Percentiles rank a stretch among this genome's conserved stretches.
These are phyloP conservation scores for Annulohypoxylon stygium DNA, from an alignment of 495 filamentous ascomycete species.

Conservation along the genomic window DNA sequence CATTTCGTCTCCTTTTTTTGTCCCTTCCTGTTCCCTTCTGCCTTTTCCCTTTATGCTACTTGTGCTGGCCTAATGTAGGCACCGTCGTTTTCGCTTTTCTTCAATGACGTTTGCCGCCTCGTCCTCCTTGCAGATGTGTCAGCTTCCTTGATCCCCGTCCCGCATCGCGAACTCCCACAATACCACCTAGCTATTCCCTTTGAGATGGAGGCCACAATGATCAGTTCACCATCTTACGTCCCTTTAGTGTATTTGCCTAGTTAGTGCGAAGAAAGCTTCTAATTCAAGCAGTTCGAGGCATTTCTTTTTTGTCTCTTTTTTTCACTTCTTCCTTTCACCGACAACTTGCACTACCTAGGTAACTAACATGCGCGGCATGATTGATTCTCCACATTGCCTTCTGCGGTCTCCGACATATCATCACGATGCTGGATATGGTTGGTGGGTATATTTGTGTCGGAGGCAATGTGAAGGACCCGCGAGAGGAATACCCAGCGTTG, in stretches of 20 bases:
- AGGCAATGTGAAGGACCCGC: constrained; percentile 25
- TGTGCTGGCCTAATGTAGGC: constrained; percentile 16
- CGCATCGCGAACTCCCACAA: constrained; percentile 39
- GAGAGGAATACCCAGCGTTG: constrained; percentile 17
- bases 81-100: constrained; percentile 23
- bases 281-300: constrained; percentile 15
- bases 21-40: neutral
- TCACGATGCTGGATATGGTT: constrained; percentile 19
- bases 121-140: constrained; percentile 31
- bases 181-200: constrained; percentile 38
- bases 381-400: constrained; percentile 20
- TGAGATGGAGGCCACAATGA: constrained; percentile 21
- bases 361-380: constrained; percentile 25
- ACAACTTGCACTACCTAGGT: neutral
- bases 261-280: constrained; percentile 24
- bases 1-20: constrained; percentile 12
- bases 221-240: constrained; percentile 43
- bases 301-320: neutral
- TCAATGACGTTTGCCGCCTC: constrained; percentile 38
- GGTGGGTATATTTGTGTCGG: constrained; percentile 37
- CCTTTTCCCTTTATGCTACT: constrained; percentile 9
- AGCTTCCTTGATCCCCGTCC: constrained; percentile 40
- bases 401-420: constrained; percentile 24
- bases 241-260: constrained; percentile 13
- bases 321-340: constrained; percentile 21